A percentile compares a stretch with the other conserved stretches of the same genome.
Evolutionary conservation across 768 basidiomycete species (phyloP).

Genomic region (Pisolithus albus): DNA sequence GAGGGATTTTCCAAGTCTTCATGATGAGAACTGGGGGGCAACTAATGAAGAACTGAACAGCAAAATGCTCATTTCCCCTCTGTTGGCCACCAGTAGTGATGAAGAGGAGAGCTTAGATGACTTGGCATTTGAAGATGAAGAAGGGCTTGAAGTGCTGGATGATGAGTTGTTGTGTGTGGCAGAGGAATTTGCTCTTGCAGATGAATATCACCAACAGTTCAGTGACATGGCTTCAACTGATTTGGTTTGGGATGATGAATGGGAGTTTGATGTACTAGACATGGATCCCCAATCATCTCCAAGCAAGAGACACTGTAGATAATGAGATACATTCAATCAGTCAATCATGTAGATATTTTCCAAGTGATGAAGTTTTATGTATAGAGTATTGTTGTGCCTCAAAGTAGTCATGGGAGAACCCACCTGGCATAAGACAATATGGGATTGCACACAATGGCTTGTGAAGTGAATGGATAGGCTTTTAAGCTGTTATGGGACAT

Average conservation of each 20-base stretch:
- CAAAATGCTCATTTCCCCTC: not conserved
- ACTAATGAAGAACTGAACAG: not conserved
- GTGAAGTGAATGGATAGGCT: no score
- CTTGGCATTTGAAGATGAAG: not conserved
- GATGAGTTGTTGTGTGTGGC: slow-evolving; percentile 4
- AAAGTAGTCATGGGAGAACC: no score
- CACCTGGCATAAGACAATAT: no score
- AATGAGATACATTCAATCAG: not conserved
- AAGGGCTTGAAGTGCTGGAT: not conserved
- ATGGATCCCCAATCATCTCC: not conserved
- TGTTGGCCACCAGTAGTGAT: not conserved
- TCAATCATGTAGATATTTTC: not conserved
- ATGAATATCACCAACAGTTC: slow-evolving; percentile 1
- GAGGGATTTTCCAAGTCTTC: not conserved
- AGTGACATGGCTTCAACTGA: not conserved
- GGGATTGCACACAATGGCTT: no score
- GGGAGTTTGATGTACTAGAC: not conserved
- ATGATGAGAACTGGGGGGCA: not conserved
- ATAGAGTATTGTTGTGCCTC: no score
- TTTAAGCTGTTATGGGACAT: no score
- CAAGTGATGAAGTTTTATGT: no score
- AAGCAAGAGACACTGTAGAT: not conserved
- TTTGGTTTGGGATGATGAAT: not conserved
- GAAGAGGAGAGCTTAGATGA: not conserved
- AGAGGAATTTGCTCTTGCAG: slow-evolving; percentile 6